Evolutionary conservation across 306 rosid genomes (phyloP), one percentile per base, ranked within the genome.

Genomic region (Echinosophora koreensis): DNA sequence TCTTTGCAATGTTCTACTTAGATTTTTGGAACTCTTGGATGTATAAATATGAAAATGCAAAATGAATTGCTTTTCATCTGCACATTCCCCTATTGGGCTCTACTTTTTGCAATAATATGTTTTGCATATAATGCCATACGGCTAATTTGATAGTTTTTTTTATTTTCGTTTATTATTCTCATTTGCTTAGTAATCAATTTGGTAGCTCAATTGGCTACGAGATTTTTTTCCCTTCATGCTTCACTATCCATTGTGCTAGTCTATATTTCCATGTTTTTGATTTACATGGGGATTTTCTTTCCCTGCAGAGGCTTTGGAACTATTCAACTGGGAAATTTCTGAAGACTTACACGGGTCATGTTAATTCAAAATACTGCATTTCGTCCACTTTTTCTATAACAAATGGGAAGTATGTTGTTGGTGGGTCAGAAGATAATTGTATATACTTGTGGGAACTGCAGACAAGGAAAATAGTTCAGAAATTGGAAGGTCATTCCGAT

Each of bases 401-500:
- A 66, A 90, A 89, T 83, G 98, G 97, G 78, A 95, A 87, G 84
- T 89, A 95, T 74, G 82, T 95, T 51, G 98, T 89, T 16, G 87
- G 98, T 17, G 98, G 98, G 62, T 95, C 98, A 5, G 98, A 95
- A 83, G 98, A 95, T 84, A 86, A 67, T 68, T 79, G 87, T 77
- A 85, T 92, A 65, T 92, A 88, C 86, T 54, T 95, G 77, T 95
- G 98, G 98, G 98, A 90, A 12, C 78, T 95, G 84, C 98, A 92
- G 84, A 71, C 85, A 57, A 85, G 97, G 86, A 82, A 87, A 83
- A 60, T 89, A 44, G 90, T 92, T 49, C 98, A 95, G 89, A 95
- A 89, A 87, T 76, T 95, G 87, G 97, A 95, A 87, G 98, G 98
- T 63, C 98, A 95, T 85, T 84, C 95, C 0, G 97, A 95, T 77